Conservation (phyloP, 2,329 filamentous ascomycete species). For the Aquanectria penicillioides region DNA sequence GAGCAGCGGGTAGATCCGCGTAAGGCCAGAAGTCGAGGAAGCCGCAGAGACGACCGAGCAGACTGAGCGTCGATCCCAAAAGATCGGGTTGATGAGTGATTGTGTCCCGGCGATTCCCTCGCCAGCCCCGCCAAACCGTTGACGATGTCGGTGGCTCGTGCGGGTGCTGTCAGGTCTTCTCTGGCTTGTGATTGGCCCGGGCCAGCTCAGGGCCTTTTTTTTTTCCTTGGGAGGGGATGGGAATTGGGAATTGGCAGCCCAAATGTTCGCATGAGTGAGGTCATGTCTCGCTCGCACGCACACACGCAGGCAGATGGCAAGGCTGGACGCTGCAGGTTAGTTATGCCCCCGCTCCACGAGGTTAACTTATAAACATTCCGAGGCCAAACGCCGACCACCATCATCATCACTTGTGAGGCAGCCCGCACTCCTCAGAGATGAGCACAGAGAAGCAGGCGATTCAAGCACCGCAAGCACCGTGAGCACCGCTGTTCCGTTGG, state of each 20-base stretch:
- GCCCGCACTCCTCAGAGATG: too few relatives aligned
- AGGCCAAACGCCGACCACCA: too few relatives aligned
- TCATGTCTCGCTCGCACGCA: background rate
- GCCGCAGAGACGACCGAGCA: conserved; percentile 20
- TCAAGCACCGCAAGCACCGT: too few relatives aligned
- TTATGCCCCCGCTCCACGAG: background rate
- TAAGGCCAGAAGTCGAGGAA: conserved; percentile 10
- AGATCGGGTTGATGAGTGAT: conserved; percentile 27
- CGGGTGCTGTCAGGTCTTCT: conserved; percentile 27
- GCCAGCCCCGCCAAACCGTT: conserved; percentile 29
- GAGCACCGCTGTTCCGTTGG: too few relatives aligned
- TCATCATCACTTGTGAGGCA: too few relatives aligned
- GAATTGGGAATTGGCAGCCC: background rate
- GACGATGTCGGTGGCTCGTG: conserved; percentile 28
- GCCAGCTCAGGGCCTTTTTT: background rate
- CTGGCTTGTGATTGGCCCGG: conserved; percentile 32
- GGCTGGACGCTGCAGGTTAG: background rate
- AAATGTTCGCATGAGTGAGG: background rate
- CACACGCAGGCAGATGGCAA: background rate
- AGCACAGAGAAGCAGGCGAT: too few relatives aligned
- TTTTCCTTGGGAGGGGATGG: too few relatives aligned
- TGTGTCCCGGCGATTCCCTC: conserved; percentile 32
- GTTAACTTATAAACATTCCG: too few relatives aligned
- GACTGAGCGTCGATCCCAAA: conserved; percentile 26
- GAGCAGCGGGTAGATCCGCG: conserved; percentile 1